Base-by-base conservation (phyloP, 352 stramenopile genomes). In the Bremia lactucae region DNA sequence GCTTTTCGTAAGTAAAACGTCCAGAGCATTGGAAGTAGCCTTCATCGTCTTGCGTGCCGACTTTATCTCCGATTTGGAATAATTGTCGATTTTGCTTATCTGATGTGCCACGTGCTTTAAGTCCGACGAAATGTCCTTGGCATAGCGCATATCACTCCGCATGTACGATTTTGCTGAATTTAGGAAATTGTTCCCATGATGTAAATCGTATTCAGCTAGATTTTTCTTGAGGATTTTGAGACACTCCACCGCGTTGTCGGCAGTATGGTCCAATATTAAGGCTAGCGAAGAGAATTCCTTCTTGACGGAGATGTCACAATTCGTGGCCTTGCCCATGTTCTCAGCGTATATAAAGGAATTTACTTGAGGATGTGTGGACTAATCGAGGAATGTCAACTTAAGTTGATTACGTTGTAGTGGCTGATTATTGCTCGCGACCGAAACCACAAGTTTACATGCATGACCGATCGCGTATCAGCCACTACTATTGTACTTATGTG, bases 151-250 rank as follows among this genome's bases (percentile, higher is more conserved):
- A 31, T 61, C 52, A 29, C 19, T 52, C 20, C 47, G 41, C 46
- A 61, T 37, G 21, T 38, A 56, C 28, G 41, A 57, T 22, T 52
- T 53, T 35, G 52, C 37, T 23, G 46, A 49, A 21, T 42, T 21
- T 9, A 36, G 4, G 23, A 57, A 22, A 18, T 48, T 40, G 36
- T 57, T 42, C 15, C 42, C 46, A 35, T 61, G 40, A 2, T 36
- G 52, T n/a, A 28, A 49, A 15, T 61, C 52, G 25, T 49, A 57
- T 2, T 49, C 52, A 3, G 52, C 43, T 20, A 61, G 14, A 14
- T 46, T 61, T 29, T 35, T 61, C 47, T 61, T 61, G 0, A 61
- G 36, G 15, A 44, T 8, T 20, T 43, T 45, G 9, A 61, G 52
- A 18, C 52, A 61, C 16, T 21, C 31, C 11, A 31, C 35, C 13